Base-by-base conservation (phyloP, 139 green algal genomes). In the Zygnema circumcarinatum region DNA sequence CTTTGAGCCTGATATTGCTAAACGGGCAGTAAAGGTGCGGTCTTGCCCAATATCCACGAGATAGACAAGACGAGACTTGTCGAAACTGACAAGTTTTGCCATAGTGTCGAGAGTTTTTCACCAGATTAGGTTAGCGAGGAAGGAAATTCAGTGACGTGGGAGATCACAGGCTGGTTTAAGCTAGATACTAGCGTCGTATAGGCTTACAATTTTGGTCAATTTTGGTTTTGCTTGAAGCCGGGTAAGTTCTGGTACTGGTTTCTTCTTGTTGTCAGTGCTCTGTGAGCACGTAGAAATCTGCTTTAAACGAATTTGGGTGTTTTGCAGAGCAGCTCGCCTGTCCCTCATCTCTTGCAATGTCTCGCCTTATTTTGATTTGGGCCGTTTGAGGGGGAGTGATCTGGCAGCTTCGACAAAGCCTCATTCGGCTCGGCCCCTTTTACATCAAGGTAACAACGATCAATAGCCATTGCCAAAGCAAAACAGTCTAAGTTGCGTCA, bases 381-480 rank as follows among this genome's bases (percentile, higher is more conserved):
- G 69, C 69, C 35, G 69, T 78, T 39, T 41, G 35, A 41, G 35
- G 69, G 69, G 16, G 16, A 78, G 3, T 7, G 16, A 3, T 38
- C 35, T 78, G 69, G 74, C 83, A 88, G 83, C 74, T 88, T 33
- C 76, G 83, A 29, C 38, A 53, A 11, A 38, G 52, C 25, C 69
- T 88, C 1, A 84, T 88, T 54, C 69, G 83, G 25, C 72, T 88
- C 21, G 83, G 83, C 32, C 83, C 83, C 2, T 87, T 87, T 52
- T 87, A 87, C 7, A 52, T 87, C 35, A 87, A 87, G 81, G 81
- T 87, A 86, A 39, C 16, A 40, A 52, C 56, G 29, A n/a, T n/a
- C 56, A 72, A 25, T 29, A 25, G 56, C 56, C 25, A 25, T 72
- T 29, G 25, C 56, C 56, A 29, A 31, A 29, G 56, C 29, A 31